phyloP scores from a whole-genome alignment of 768 basidiomycete genomes.

The Collybiopsis luxurians region DNA sequence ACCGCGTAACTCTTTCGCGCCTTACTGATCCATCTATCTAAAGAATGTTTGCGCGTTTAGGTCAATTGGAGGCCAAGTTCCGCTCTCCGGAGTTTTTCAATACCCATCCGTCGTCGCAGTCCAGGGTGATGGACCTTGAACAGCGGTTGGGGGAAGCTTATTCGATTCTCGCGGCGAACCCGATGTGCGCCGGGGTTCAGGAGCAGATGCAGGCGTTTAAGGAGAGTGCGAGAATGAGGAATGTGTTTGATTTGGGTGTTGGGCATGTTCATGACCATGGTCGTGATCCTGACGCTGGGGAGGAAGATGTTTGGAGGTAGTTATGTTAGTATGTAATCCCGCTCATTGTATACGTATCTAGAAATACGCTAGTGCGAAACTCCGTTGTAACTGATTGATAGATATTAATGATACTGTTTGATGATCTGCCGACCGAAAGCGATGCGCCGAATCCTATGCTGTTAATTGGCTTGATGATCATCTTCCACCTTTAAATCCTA shows the following conservation, averaged over 20 bases:
- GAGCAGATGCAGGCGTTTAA: constrained; percentile 14
- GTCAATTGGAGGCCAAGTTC: constrained; percentile 44
- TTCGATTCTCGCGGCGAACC: constrained; percentile 49
- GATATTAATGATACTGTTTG: too few species aligned
- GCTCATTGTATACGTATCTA: too few species aligned
- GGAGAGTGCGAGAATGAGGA: not conserved
- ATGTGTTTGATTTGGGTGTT: not conserved
- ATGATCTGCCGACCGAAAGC: too few species aligned
- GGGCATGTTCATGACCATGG: not conserved
- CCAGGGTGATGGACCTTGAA: constrained; percentile 55
- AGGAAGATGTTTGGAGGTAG: constrained; percentile 1
- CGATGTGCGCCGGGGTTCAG: constrained; percentile 47
- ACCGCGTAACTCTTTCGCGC: not conserved
- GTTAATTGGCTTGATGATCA: too few species aligned
- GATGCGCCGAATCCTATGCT: too few species aligned
- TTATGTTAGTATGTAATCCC: too few species aligned
- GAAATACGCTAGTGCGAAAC: too few species aligned
- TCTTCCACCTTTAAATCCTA: too few species aligned
- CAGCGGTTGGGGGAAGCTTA: constrained; percentile 57
- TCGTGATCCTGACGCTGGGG: not conserved
- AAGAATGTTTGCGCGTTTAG: constrained; percentile 74
- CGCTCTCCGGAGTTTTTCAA: constrained; percentile 56
- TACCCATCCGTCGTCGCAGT: constrained; percentile 82
- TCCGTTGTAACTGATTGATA: too few species aligned
- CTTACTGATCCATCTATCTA: not conserved